phyloP scores from a whole-genome alignment of 208 protist species.

The Balamuthia mandrillaris region DNA sequence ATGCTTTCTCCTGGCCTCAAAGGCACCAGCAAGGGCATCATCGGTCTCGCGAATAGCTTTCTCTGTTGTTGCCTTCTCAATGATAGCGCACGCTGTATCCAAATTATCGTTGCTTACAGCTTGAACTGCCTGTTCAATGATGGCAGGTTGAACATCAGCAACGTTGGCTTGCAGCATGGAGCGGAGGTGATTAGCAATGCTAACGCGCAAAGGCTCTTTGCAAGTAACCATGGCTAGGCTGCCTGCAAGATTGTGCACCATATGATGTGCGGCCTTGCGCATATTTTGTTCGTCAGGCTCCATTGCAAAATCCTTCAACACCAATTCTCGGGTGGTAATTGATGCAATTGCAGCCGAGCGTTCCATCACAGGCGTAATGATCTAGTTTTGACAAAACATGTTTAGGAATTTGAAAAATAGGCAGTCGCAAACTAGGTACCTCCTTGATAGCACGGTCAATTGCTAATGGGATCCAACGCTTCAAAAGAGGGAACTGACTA shows the following conservation, averaged over 20 bases:
- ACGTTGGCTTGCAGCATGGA: slow-evolving; percentile 49
- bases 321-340: slow-evolving; percentile 85
- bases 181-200: slow-evolving; percentile 69
- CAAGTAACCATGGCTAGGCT: slow-evolving; percentile 84
- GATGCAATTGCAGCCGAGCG: slow-evolving; percentile 86
- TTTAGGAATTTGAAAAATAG: neutral
- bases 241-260: slow-evolving; percentile 84
- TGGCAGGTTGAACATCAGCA: slow-evolving; percentile 25
- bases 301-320: slow-evolving; percentile 93
- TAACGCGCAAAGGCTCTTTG: slow-evolving; percentile 80
- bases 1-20: slow-evolving; percentile 43
- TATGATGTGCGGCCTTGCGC: slow-evolving; percentile 75
- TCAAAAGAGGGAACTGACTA: slow-evolving; percentile 30
- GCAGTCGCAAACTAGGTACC: neutral
- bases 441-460: slow-evolving; percentile 48
- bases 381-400: slow-evolving; percentile 39
- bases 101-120: slow-evolving; percentile 75
- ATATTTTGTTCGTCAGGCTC: slow-evolving; percentile 85
- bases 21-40: slow-evolving; percentile 73
- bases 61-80: slow-evolving; percentile 84
- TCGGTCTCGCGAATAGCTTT: slow-evolving; percentile 82
- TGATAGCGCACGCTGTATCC: slow-evolving; percentile 75
- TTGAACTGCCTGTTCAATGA: slow-evolving; percentile 62
- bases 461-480: slow-evolving; percentile 18
- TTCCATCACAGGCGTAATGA: slow-evolving; percentile 82